A percentile compares a stretch with the other conserved stretches of the same genome.
Conservation (phyloP, 2,329 filamentous ascomycete species). For the Aspergillus sp. region DNA sequence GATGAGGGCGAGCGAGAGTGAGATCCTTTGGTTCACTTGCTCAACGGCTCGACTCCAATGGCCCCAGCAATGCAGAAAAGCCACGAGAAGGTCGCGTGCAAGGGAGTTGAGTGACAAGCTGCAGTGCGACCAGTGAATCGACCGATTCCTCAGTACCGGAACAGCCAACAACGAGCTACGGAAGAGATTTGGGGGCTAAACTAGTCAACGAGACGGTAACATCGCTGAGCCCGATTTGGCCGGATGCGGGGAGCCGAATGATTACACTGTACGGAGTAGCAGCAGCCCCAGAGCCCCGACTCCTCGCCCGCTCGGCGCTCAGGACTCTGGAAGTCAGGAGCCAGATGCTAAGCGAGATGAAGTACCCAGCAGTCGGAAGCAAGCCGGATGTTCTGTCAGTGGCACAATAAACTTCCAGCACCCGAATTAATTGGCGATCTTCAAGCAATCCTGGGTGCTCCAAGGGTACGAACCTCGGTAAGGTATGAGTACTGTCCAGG, state of each 20-base stretch:
- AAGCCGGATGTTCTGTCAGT: too few relatives aligned
- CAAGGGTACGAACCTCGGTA: not conserved
- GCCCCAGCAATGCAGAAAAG: not conserved
- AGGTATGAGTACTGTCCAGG: not conserved
- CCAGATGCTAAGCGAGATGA: not conserved
- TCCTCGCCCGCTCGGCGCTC: too few relatives aligned
- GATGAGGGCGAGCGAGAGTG: not conserved
- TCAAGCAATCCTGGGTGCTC: not conserved
- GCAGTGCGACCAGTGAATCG: not conserved
- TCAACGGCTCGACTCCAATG: not conserved
- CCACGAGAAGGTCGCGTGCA: conserved; percentile 9
- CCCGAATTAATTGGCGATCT: not conserved
- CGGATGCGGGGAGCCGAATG: conserved; percentile 20
- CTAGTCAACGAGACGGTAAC: conserved; percentile 20
- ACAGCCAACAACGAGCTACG: not conserved
- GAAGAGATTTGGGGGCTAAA: not conserved
- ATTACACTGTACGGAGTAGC: not conserved
- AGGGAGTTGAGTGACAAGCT: not conserved
- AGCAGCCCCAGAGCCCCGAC: too few relatives aligned
- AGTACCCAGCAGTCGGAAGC: not conserved
- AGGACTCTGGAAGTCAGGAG: too few relatives aligned
- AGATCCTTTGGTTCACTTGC: not conserved
- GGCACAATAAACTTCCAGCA: too few relatives aligned
- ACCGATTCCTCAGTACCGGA: not conserved
- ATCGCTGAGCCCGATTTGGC: conserved; percentile 12